A percentile compares a stretch with the other conserved stretches of the same genome.
Conservation (phyloP, 805 yeast genomes). For the Wickerhamomyces strasburgensis region DNA sequence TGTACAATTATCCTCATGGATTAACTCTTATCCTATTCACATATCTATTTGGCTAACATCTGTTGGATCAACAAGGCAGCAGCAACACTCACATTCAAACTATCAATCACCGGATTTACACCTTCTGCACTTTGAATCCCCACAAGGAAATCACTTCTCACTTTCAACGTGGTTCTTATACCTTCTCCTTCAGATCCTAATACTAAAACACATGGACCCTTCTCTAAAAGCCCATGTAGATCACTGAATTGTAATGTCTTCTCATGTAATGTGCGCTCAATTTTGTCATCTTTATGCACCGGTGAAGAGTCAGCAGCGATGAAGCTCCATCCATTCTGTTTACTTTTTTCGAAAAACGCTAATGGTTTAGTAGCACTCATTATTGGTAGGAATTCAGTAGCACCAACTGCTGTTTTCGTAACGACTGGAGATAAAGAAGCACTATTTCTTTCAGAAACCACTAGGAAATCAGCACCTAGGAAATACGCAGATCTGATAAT, state of each 20-base stretch:
- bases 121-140: conserved; percentile 29
- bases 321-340: conserved; percentile 60
- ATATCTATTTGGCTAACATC: no score
- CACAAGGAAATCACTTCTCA: conserved; percentile 47
- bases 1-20: background rate
- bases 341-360: conserved; percentile 52
- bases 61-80: conserved; percentile 57
- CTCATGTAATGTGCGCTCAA: conserved; percentile 24
- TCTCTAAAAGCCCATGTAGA: conserved; percentile 37
- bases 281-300: conserved; percentile 29
- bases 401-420: conserved; percentile 79
- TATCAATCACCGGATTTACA: conserved; percentile 49
- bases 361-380: conserved; percentile 55
- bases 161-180: conserved; percentile 58
- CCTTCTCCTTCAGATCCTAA: conserved; percentile 88
- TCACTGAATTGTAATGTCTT: conserved; percentile 37
- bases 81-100: conserved; percentile 88
- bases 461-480: conserved; percentile 77
- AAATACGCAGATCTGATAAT: conserved; percentile 74
- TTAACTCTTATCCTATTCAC: no score
- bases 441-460: conserved; percentile 62
- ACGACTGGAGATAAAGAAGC: conserved; percentile 76
- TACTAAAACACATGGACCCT: conserved; percentile 62
- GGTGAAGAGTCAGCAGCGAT: conserved; percentile 49
- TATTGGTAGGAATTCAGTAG: conserved; percentile 67